Base-by-base conservation (phyloP, 2,329 filamentous ascomycete genomes). In the Clarireedia sp. region DNA sequence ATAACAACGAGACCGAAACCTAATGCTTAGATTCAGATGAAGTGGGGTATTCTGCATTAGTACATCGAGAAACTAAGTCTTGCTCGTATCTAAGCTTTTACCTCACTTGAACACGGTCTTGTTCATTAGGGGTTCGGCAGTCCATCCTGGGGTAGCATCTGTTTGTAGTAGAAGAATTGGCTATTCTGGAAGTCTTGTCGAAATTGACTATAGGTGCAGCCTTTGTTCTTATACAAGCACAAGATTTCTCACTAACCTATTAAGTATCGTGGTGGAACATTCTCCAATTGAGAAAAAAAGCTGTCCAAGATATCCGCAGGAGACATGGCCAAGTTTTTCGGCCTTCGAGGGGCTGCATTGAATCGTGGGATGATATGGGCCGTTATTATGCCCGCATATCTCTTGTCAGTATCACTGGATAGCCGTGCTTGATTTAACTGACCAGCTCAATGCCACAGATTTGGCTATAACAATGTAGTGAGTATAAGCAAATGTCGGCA, bases 371-470 rank as follows among this genome's bases (percentile, higher is more conserved):
- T 54, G 52, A 49, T 54, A 21, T 77, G 81, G 70, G 85, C 85
- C 54, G 81, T 89, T 63, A 82, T 82, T 59, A 72, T 83, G 19
- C 79, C 89, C 64, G 86, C 86, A 54, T 85, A 89, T 69, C 88
- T 89, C 66, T 73, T 88, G 60, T 82, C 55, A 65, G 58, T 79
- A 36, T 79, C 9, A 8, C 16, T 10, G 17, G 70, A 33, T 9
- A 36, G 3, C 17, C n/a, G 24, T 43, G 8, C n/a, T 17, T 14
- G 19, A 41, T 2, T 19, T 8, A 10, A 4, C 41, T 50, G 23
- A 23, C 19, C 49, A 17, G 41, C 12, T 16, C 17, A 23, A 7
- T 17, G 48, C n/a, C 57, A 57, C 26, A 65, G 74, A 2, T 74
- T 77, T 47, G 75, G 75, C 23, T 78, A 76, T 64, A 75, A 78